Base-by-base conservation (phyloP, 306 rosid genomes). In the Calophaca sinica region DNA sequence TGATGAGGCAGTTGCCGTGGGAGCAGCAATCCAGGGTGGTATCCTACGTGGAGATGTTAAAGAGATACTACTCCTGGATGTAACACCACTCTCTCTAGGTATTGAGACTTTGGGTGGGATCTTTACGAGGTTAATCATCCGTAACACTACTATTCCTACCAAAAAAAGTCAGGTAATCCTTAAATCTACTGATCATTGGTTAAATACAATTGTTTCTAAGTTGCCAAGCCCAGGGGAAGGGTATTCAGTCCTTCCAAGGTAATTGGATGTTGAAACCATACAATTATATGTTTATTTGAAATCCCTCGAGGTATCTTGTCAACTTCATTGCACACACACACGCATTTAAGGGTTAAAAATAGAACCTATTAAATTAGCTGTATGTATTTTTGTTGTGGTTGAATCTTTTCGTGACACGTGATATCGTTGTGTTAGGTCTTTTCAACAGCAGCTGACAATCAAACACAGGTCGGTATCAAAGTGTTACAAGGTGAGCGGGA, bases 21-120 rank as follows among this genome's bases (percentile, higher is more conserved):
- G 97, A 50, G 97, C 97, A n/a, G 97, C 97, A 31, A 79, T 92
- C 48, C 96, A 89, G 84, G 97, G 97, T 41, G 97, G 97, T 55
- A 92, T 92, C 72, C 88, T 92, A 9, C 93, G 97, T 5, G 97
- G 97, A 62, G 97, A 90, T 82, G 97, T 92, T 49, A 92, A 92
- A 83, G 96, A 92, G 64, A 80, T 92, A 75, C 90, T 92, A 51
- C 93, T 89, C 45, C 81, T 92, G 5, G 97, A 92, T 81, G 97
- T 92, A 15, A 92, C 97, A n/a, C 97, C 97, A 44, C 82, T 92
- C 8, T 92, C 97, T 0, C 90, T 92, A 6, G 97, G 97, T 72
- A 92, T 92, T 31, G 97, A 92, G 81, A 92, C 97, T 13, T 78
- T 92, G 81, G 97, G 97, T 35, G 97, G 97, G 65, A 89, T 92